A percentile compares a stretch with the other conserved stretches of the same genome.
Conservation (phyloP, 352 stramenopile genomes). For the Blastocystis sp. region DNA sequence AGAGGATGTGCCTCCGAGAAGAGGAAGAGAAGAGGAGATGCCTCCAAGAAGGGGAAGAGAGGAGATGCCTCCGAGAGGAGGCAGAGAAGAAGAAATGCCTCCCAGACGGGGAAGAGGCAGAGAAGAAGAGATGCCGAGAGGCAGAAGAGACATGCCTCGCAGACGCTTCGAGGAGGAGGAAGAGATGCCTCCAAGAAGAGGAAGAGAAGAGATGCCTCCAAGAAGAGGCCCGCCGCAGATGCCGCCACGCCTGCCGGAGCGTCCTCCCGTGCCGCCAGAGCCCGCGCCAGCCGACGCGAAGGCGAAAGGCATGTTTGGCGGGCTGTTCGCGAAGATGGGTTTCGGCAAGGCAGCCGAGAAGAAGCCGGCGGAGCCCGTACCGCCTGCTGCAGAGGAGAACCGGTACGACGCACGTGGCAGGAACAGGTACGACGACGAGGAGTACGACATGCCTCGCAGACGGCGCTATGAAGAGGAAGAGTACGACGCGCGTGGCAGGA, state of each 20-base stretch:
- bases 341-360: neutral
- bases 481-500: neutral
- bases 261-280: neutral
- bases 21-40: no score
- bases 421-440: neutral
- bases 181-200: neutral
- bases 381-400: constrained; percentile 9
- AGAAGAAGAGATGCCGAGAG: neutral
- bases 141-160: neutral
- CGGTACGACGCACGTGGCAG: neutral
- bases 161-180: neutral
- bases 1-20: no score
- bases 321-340: constrained; percentile 20
- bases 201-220: neutral
- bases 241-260: neutral
- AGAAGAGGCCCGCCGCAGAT: neutral
- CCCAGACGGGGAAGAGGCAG: neutral
- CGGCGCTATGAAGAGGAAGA: neutral
- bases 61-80: neutral
- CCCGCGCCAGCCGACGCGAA: neutral
- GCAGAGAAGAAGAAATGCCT: neutral
- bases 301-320: constrained; percentile 1
- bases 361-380: neutral
- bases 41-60: no score
- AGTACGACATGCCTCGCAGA: neutral